A percentile compares a stretch with the other conserved stretches of the same genome.
These are phyloP conservation scores for Durotheca rogersii DNA, from an alignment of 495 filamentous ascomycete species.

Conservation along the genomic window DNA sequence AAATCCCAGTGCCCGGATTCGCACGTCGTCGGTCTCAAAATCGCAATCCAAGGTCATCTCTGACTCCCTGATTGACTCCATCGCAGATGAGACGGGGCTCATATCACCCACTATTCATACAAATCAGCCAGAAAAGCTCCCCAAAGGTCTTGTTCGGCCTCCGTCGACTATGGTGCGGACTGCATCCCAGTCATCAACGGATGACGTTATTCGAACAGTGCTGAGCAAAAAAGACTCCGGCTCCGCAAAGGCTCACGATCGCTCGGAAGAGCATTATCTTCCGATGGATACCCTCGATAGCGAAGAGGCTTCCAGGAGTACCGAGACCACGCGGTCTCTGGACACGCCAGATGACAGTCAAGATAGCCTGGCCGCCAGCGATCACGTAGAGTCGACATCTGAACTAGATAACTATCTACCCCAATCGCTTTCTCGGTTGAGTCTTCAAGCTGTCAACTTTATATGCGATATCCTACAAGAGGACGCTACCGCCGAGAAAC, in stretches of 20 bases:
- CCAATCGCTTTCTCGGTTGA: conserved; percentile 45
- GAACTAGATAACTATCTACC: conserved; percentile 45
- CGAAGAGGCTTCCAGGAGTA: conserved; percentile 27
- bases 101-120: conserved; percentile 37
- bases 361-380: not conserved
- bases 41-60: conserved; percentile 41
- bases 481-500: conserved; percentile 50
- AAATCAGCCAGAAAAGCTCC: conserved; percentile 34
- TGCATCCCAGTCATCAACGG: conserved; percentile 36
- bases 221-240: conserved; percentile 5
- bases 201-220: conserved; percentile 15
- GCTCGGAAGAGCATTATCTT: conserved; percentile 12
- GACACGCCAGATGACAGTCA: conserved; percentile 22
- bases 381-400: conserved; percentile 34
- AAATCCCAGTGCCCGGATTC: conserved; percentile 48
- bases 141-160: conserved; percentile 38
- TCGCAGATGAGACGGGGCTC: conserved; percentile 29
- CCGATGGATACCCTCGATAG: conserved; percentile 17
- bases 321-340: conserved; percentile 19
- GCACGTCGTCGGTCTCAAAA: conserved; percentile 41
- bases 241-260: conserved; percentile 8
- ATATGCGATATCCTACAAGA: conserved; percentile 55
- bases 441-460: conserved; percentile 51
- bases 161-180: conserved; percentile 39
- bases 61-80: conserved; percentile 37